Evolutionary conservation across 495 filamentous ascomycete species (phyloP).

Genomic region (Penicillium pulvis): DNA sequence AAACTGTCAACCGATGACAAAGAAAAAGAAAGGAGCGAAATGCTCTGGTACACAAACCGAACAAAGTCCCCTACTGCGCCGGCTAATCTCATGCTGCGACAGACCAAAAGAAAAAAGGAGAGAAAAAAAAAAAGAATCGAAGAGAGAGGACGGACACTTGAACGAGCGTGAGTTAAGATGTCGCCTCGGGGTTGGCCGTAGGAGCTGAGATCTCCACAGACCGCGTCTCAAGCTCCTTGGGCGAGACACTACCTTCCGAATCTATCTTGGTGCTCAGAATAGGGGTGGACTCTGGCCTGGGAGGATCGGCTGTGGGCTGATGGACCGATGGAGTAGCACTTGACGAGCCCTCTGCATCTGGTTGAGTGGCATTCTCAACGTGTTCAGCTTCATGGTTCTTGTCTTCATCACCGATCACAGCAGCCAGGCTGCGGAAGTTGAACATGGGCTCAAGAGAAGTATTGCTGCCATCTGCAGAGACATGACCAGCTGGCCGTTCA

Average conservation of each 20-base stretch:
- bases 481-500: conserved; percentile 39
- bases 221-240: conserved; percentile 44
- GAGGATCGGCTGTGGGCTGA: conserved; percentile 15
- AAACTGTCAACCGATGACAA: conserved; percentile 10
- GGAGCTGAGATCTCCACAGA: conserved; percentile 40
- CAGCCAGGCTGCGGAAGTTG: conserved; percentile 86
- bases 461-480: conserved; percentile 50
- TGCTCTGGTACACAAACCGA: conserved; percentile 1
- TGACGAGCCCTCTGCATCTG: conserved; percentile 31
- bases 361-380: conserved; percentile 34
- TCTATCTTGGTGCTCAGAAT: conserved; percentile 14
- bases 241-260: conserved; percentile 20
- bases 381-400: conserved; percentile 48
- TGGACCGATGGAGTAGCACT: conserved; percentile 22
- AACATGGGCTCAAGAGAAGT: conserved; percentile 76
- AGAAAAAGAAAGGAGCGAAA: background rate
- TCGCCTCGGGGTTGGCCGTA: conserved; percentile 29
- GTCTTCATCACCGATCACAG: conserved; percentile 77
- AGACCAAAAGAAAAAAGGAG: conserved; percentile 4
- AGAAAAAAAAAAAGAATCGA: conserved; percentile 9
- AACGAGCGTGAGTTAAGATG: conserved; percentile 24
- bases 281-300: conserved; percentile 11
- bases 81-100: conserved; percentile 28
- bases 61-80: conserved; percentile 19
- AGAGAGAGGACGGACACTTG: conserved; percentile 4